Base-by-base conservation (phyloP, 129 eudicot species). In the Saussurea involucrata region DNA sequence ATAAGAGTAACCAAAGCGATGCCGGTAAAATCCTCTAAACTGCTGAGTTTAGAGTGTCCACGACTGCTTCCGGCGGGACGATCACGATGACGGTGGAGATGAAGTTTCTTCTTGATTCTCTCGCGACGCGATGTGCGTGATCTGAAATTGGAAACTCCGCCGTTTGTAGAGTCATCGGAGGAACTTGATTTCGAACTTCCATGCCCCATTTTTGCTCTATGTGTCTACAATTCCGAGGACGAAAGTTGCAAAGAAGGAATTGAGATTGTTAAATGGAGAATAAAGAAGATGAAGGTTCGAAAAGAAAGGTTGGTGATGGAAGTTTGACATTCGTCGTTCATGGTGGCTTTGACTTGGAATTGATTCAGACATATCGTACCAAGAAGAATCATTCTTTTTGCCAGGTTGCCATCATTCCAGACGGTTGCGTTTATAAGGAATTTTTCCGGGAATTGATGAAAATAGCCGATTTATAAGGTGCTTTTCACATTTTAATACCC, bases 21-120 rank as follows among this genome's bases (percentile, higher is more conserved):
- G 42, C 98, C 98, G 33, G 88, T 88, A 77, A 93, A 93, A 80
- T 93, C 98, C 25, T 87, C 91, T 9, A 82, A 84, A 55, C 64
- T 78, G 55, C 74, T 84, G 13, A 85, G 87, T 29, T 88, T 93
- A 15, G 74, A 55, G 42, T 58, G 83, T 7, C 83, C 69, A n/a
- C 68, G 60, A 5, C 18, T 66, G n/a, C 63, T 80, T 60, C 22
- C 24, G 24, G 21, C 9, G 6, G 44, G 24, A 65, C 77, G 24
- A 28, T 71, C 70, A 70, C 76, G 75, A 29, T 64, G 85, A 5
- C 88, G 82, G 55, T 78, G 83, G 63, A 66, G 86, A 76, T 79
- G 84, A 68, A 92, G 90, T 65, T 86, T 84, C 55, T 76, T 78
- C 73, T 84, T 82, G 61, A 90, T 81, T 11, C 81, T 81, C 60